Percentiles rank a stretch among this genome's conserved stretches.
These are phyloP conservation scores for Conticribra weissflogii DNA, from an alignment of 108 stramenopile species.

Conservation along the genomic window DNA sequence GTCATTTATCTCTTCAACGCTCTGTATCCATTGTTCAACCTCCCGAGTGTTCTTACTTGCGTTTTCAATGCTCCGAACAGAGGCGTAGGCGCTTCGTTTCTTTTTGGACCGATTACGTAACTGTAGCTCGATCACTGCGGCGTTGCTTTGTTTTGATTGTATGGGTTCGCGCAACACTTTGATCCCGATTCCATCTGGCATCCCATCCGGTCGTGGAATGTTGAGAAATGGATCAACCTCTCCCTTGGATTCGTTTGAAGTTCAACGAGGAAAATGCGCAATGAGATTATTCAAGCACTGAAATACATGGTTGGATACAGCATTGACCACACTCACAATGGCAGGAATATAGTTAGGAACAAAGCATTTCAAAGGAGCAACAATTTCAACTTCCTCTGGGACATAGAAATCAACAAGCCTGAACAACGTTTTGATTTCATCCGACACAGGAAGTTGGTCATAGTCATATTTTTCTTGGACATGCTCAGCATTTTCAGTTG, in stretches of 20 bases:
- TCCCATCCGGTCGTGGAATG: slow-evolving; percentile 67
- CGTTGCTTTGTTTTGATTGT: slow-evolving; percentile 65
- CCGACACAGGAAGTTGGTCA: slow-evolving; percentile 34
- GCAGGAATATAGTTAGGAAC: slow-evolving; percentile 86
- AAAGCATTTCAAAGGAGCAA: slow-evolving; percentile 78
- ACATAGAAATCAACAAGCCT: slow-evolving; percentile 65
- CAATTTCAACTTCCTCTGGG: slow-evolving; percentile 76
- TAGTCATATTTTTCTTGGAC: slow-evolving; percentile 10
- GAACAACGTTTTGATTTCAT: slow-evolving; percentile 57
- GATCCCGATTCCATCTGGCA: slow-evolving; percentile 70
- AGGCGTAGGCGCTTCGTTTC: slow-evolving; percentile 15
- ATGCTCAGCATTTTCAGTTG: neutral
- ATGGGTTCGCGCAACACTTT: slow-evolving; percentile 79
- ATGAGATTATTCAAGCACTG: neutral
- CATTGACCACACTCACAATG: slow-evolving; percentile 8
- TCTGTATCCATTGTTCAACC: slow-evolving; percentile 75
- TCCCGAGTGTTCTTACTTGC: slow-evolving; percentile 69
- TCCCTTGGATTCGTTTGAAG: slow-evolving; percentile 46
- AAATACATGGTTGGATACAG: neutral
- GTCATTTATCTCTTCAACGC: slow-evolving; percentile 74
- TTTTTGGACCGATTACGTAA: slow-evolving; percentile 75
- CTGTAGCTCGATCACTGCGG: slow-evolving; percentile 81
- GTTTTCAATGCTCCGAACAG: slow-evolving; percentile 64
- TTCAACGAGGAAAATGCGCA: no score
- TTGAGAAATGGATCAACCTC: slow-evolving; percentile 90